These are phyloP conservation scores for Cantharellus cinnabarinus DNA, from an alignment of 768 basidiomycete genomes.

Conservation along the genomic window DNA sequence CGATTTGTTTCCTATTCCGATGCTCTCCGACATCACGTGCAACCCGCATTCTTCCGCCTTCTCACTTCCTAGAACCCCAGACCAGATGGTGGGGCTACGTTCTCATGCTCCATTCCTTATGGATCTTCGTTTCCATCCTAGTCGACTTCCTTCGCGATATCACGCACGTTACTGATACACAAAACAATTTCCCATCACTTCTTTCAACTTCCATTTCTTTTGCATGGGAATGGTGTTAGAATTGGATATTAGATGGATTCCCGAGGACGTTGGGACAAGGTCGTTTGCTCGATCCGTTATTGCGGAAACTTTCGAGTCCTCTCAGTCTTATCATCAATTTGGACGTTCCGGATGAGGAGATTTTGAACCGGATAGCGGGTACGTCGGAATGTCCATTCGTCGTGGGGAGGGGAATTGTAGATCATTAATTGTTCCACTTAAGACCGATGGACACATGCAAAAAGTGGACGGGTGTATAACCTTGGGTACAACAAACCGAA, in stretches of 20 bases:
- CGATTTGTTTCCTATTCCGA: too few relatives aligned
- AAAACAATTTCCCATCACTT: too few relatives aligned
- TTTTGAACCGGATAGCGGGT: constrained; percentile 59
- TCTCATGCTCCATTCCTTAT: background rate
- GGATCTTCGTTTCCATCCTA: background rate
- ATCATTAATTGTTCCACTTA: background rate
- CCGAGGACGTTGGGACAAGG: constrained; percentile 79
- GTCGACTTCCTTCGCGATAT: background rate
- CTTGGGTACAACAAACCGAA: constrained; percentile 71
- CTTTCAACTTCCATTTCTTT: too few relatives aligned
- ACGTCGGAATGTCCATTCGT: background rate
- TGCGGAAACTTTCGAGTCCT: constrained; percentile 35
- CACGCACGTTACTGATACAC: too few relatives aligned
- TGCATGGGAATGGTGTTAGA: constrained; percentile 21
- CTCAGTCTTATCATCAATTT: constrained; percentile 70
- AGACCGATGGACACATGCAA: constrained; percentile 76
- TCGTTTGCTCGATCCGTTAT: constrained; percentile 51
- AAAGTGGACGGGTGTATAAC: constrained; percentile 83
- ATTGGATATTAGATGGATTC: constrained; percentile 88
- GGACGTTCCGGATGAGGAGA: constrained; percentile 73
- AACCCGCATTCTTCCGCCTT: too few relatives aligned
- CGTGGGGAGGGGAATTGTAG: background rate
- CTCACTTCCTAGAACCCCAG: background rate
- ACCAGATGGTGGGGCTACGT: background rate
- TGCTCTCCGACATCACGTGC: too few relatives aligned